A percentile compares a stretch with the other conserved stretches of the same genome.
These are phyloP conservation scores for Microcos paniculata DNA, from an alignment of 345 rosid species.

Conservation along the genomic window DNA sequence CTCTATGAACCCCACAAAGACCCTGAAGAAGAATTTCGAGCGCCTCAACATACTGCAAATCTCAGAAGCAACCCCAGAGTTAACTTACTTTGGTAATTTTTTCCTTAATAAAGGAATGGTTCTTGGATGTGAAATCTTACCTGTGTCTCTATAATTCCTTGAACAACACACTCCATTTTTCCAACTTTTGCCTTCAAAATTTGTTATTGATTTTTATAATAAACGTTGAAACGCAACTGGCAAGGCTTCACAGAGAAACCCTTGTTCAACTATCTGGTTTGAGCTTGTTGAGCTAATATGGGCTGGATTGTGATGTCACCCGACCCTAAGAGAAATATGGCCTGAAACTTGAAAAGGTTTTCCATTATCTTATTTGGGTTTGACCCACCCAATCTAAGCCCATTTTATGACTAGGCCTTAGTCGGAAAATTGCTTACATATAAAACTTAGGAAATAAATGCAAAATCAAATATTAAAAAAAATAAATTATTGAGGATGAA, in stretches of 20 bases:
- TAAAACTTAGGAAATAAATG: too few species aligned
- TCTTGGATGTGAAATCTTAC: slow-evolving; percentile 21
- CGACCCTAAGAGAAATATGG: not conserved
- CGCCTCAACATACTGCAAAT: slow-evolving; percentile 90
- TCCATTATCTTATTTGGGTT: not conserved
- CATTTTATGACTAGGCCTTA: not conserved
- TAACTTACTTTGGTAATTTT: not conserved
- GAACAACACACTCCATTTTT: slow-evolving; percentile 72
- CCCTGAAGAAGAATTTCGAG: slow-evolving; percentile 97
- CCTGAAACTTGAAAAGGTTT: not conserved
- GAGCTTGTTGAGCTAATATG: not conserved
- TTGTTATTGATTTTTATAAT: not conserved
- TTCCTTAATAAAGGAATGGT: not conserved
- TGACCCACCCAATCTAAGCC: not conserved
- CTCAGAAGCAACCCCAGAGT: not conserved
- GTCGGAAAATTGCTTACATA: not conserved
- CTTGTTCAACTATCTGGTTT: not conserved
- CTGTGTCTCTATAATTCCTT: slow-evolving; percentile 76
- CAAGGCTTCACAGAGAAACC: not conserved
- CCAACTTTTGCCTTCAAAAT: not conserved
- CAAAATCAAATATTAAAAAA: too few species aligned
- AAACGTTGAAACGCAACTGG: not conserved
- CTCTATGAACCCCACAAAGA: slow-evolving; percentile 93
- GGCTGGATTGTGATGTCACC: not conserved
- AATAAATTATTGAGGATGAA: too few species aligned